Base-by-base conservation (phyloP, 2,329 filamentous ascomycete species). In the Dendrostoma leiphaemia region DNA sequence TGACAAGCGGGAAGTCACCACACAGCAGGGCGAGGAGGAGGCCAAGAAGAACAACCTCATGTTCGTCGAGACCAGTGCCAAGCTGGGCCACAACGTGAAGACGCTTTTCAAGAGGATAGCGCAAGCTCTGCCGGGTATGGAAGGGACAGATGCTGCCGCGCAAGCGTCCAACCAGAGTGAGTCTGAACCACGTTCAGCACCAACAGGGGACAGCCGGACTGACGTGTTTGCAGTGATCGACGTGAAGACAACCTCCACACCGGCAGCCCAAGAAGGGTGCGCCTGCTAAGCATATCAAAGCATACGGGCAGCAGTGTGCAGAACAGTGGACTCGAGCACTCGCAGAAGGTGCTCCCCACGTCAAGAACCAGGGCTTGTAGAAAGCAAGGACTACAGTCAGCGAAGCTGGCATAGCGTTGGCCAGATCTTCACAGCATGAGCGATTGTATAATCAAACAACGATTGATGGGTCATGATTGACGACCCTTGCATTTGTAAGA, bases 11-110 rank as follows among this genome's bases (percentile, higher is more conserved):
- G 93, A 99, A 74, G 94, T 99, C 58, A 99, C 93, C 38, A 95
- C 91, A 32, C 87, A 90, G 68, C 92, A 97, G 73, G 94, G 94
- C 57, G 94, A 99, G 73, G 94, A 97, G 65, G 94, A 99, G 76
- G 93, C 93, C 40, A 96, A 96, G 83, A 93, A 93, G 80, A 93
- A 96, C 73, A 94, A 94, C 62, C 78, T 97, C 63, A 97, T 99
- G 90, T 99, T 99, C 68, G 94, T 99, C 65, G 94, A 99, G 80
- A 99, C 94, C 51, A 97, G 91, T 71, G 94, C 94, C 51, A 99
- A 99, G 81, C 81, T 96, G 12, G 92, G 95, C 37, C 91, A 97
- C 74, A 99, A 99, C 69, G 95, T 99, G 64, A 99, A 99, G 81
- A 90, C 88, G 63, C 79, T 99, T 54, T 99, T 99, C 78, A 90